Evolutionary conservation across 2,329 filamentous ascomycete species (phyloP).

Genomic region (Curvularia hawaiiensis): DNA sequence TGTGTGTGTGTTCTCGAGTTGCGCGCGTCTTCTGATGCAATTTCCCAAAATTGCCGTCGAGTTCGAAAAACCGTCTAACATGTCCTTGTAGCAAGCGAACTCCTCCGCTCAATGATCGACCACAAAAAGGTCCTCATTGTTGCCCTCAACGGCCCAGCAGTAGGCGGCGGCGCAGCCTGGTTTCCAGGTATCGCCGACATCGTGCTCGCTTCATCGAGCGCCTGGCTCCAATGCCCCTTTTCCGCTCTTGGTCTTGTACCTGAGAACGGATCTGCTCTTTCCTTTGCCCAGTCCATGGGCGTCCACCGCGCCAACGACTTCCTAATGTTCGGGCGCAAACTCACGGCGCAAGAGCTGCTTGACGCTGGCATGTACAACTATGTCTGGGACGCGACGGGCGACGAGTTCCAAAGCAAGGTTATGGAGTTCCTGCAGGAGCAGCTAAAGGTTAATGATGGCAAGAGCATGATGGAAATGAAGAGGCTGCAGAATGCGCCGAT

Average conservation of each 20-base stretch:
- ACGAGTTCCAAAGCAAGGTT: constrained; percentile 52
- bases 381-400: constrained; percentile 48
- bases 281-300: constrained; percentile 55
- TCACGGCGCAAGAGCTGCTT: constrained; percentile 51
- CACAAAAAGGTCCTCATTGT: constrained; percentile 58
- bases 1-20: constrained; percentile 10
- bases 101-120: constrained; percentile 56
- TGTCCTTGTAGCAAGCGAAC: constrained; percentile 30
- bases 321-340: constrained; percentile 57
- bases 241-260: constrained; percentile 55
- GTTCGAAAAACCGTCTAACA: neutral
- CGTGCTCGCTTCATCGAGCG: constrained; percentile 51
- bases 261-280: constrained; percentile 55
- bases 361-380: constrained; percentile 54
- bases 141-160: constrained; percentile 57
- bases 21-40: neutral
- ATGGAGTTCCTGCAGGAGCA: constrained; percentile 51
- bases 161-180: constrained; percentile 59
- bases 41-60: neutral
- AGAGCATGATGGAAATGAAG: constrained; percentile 60
- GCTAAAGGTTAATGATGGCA: constrained; percentile 54
- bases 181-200: constrained; percentile 57
- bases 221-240: constrained; percentile 58
- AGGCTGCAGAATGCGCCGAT: constrained; percentile 55
- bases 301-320: constrained; percentile 59